These are phyloP conservation scores for Cicer cuneatum DNA, from an alignment of 306 rosid species.

Conservation along the genomic window DNA sequence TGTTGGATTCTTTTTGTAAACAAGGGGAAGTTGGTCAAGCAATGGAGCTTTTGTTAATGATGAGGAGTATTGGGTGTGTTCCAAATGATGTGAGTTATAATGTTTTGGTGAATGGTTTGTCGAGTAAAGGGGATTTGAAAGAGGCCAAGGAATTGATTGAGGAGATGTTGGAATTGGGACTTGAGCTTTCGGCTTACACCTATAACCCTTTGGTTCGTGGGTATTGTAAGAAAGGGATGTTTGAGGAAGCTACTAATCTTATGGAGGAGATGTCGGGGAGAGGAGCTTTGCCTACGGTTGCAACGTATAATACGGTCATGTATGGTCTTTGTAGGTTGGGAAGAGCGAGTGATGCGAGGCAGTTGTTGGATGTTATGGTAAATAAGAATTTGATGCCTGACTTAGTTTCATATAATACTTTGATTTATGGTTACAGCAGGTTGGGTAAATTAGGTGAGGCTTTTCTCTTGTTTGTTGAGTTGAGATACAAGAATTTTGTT, in stretches of 20 bases:
- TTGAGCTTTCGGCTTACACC: conserved; percentile 63
- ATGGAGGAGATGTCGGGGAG: conserved; percentile 61
- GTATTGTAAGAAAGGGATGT: conserved; percentile 59
- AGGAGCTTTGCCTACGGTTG: conserved; percentile 59
- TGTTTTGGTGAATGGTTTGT: conserved; percentile 71
- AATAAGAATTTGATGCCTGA: conserved; percentile 62
- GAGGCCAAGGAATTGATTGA: conserved; percentile 59
- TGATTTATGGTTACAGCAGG: conserved; percentile 69
- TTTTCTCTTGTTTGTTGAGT: conserved; percentile 64
- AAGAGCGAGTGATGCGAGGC: conserved; percentile 64
- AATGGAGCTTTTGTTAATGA: conserved; percentile 54
- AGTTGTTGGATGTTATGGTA: conserved; percentile 52
- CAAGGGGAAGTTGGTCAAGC: conserved; percentile 68
- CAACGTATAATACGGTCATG: conserved; percentile 69
- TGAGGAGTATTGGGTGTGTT: conserved; percentile 60
- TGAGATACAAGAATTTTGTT: conserved; percentile 47
- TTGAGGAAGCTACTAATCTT: conserved; percentile 58
- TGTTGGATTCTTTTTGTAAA: conserved; percentile 73
- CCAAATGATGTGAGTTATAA: conserved; percentile 66
- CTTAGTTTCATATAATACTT: conserved; percentile 66
- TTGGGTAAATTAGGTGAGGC: conserved; percentile 62
- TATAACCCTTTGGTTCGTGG: conserved; percentile 69
- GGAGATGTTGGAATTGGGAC: conserved; percentile 62
- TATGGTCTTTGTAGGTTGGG: conserved; percentile 69
- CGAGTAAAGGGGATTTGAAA: conserved; percentile 60